A percentile compares a stretch with the other conserved stretches of the same genome.
These are phyloP conservation scores for Lunularia cruciata DNA, from an alignment of 225 moss, liverwort and hornwort species.

Conservation along the genomic window DNA sequence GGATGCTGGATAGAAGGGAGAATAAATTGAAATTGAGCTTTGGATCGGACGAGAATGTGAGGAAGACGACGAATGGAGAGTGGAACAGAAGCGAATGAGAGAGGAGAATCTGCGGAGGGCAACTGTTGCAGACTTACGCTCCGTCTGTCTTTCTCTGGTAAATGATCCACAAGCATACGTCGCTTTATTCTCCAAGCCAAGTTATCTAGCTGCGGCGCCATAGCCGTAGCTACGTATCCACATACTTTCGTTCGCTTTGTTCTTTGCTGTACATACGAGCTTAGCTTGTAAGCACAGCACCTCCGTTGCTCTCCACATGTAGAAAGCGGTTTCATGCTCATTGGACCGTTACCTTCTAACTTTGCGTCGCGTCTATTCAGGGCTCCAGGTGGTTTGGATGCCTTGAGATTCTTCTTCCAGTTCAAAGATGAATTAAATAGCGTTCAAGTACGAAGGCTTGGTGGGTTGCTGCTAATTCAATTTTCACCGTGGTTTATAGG, in stretches of 20 bases:
- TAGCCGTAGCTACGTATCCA: constrained; percentile 1
- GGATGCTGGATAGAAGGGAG: no score
- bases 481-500: background rate
- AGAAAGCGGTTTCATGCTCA: background rate
- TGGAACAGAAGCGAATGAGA: background rate
- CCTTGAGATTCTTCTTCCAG: background rate
- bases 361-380: background rate
- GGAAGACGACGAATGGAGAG: background rate
- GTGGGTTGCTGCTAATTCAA: background rate
- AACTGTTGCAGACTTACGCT: no score
- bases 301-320: background rate
- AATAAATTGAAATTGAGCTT: no score
- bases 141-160: constrained; percentile 17
- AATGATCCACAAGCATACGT: background rate
- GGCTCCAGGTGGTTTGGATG: background rate
- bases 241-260: background rate
- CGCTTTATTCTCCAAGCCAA: background rate
- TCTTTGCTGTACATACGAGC: background rate
- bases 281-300: background rate
- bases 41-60: background rate
- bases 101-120: background rate
- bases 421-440: background rate
- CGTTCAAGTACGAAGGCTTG: background rate
- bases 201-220: background rate
- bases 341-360: background rate